Percentiles rank a stretch among this genome's conserved stretches.
These are phyloP conservation scores for Raphanus raphanistrum DNA, from an alignment of 345 rosid species.

Conservation along the genomic window DNA sequence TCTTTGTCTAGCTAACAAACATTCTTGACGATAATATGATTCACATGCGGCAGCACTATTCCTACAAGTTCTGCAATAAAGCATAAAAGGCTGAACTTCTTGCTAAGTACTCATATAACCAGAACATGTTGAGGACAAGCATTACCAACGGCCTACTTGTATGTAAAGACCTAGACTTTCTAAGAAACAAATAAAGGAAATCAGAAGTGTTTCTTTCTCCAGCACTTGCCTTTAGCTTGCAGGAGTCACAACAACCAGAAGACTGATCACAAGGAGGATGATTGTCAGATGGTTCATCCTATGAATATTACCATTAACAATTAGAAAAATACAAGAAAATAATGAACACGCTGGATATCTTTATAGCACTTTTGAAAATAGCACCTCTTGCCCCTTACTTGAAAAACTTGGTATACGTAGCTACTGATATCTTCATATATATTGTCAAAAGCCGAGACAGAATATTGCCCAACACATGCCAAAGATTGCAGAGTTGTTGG, in stretches of 20 bases:
- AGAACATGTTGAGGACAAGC: slow-evolving; percentile 14
- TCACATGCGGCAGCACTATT: slow-evolving; percentile 9
- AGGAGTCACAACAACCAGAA: slow-evolving; percentile 47
- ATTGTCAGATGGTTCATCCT: slow-evolving; percentile 53
- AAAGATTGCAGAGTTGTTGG: slow-evolving; percentile 87
- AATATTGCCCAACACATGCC: slow-evolving; percentile 78
- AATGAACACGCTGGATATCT: slow-evolving; percentile 7
- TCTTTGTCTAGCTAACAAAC: slow-evolving; percentile 15
- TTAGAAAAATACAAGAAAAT: slow-evolving; percentile 17
- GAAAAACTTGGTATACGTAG: slow-evolving; percentile 48
- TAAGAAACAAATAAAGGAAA: slow-evolving; percentile 17
- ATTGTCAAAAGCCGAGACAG: slow-evolving; percentile 56
- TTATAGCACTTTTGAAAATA: too few species aligned
- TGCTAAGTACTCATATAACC: slow-evolving; percentile 10
- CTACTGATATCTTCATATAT: slow-evolving; percentile 56
- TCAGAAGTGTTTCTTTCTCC: slow-evolving; percentile 14
- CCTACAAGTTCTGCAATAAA: slow-evolving; percentile 10
- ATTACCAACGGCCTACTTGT: slow-evolving; percentile 12
- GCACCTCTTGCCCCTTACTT: slow-evolving; percentile 52
- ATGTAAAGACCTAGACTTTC: slow-evolving; percentile 7
- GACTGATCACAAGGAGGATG: slow-evolving; percentile 42
- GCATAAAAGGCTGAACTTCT: slow-evolving; percentile 23
- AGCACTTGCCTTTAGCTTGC: slow-evolving; percentile 70
- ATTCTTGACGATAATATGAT: slow-evolving; percentile 14
- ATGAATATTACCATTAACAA: slow-evolving; percentile 30